A percentile compares a stretch with the other conserved stretches of the same genome.
These are phyloP conservation scores for Dendrostoma leiphaemia DNA, from an alignment of 2,329 filamentous ascomycete species.

Conservation along the genomic window DNA sequence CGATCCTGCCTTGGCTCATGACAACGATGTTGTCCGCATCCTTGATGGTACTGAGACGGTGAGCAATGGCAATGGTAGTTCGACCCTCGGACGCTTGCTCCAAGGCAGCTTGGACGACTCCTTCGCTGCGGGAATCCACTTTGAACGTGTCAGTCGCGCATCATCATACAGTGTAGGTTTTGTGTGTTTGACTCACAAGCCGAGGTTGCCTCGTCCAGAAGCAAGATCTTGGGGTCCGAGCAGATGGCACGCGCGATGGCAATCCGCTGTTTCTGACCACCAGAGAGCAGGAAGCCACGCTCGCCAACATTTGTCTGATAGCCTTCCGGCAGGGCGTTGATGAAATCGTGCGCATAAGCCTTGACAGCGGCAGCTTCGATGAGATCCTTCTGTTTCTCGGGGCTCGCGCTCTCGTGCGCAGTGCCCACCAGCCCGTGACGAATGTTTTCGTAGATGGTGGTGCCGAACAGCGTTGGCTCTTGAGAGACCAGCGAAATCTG, in stretches of 20 bases:
- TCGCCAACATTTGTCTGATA: conserved; percentile 97
- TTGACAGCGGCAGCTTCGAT: conserved; percentile 81
- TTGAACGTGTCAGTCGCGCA: conserved; percentile 44
- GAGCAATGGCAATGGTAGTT: conserved; percentile 94
- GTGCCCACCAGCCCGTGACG: conserved; percentile 88
- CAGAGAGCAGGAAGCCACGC: conserved; percentile 86
- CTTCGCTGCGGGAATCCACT: conserved; percentile 91
- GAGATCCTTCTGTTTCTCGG: conserved; percentile 67
- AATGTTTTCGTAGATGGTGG: conserved; percentile 88
- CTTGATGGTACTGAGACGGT: conserved; percentile 91
- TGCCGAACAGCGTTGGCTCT: conserved; percentile 87
- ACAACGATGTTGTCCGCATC: conserved; percentile 96
- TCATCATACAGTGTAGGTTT: accelerated
- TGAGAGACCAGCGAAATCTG: conserved; percentile 92
- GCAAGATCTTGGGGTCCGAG: conserved; percentile 84
- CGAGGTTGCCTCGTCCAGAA: conserved; percentile 87
- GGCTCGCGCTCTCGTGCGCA: conserved; percentile 63
- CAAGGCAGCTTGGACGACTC: conserved; percentile 88
- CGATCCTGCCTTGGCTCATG: conserved; percentile 79
- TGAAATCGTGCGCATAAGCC: conserved; percentile 93
- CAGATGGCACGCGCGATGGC: conserved; percentile 90
- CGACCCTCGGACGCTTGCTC: conserved; percentile 82
- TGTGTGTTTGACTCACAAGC: conserved; percentile 9
- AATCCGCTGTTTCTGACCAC: conserved; percentile 95
- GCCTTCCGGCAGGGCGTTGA: conserved; percentile 75